These are phyloP conservation scores for Metarhizium rileyi DNA, from an alignment of 2,329 filamentous ascomycete species.

Conservation along the genomic window DNA sequence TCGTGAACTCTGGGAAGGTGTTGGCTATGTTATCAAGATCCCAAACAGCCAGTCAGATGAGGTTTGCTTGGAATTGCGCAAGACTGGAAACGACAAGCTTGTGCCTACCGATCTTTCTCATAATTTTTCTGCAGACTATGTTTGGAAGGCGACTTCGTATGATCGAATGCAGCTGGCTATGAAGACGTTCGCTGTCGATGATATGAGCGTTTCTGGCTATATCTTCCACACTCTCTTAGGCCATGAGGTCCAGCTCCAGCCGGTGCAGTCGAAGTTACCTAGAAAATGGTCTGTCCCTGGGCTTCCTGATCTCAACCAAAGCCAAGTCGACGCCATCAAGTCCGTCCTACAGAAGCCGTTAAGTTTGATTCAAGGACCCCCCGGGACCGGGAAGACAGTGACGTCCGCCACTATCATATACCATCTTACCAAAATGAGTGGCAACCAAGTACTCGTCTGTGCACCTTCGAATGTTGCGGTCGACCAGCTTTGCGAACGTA, in stretches of 20 bases:
- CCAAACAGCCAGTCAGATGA: constrained; percentile 99
- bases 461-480: constrained; percentile 97
- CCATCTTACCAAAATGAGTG: constrained; percentile 90
- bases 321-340: constrained; percentile 94
- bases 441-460: constrained; percentile 89
- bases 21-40: constrained; percentile 98
- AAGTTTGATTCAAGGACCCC: constrained; percentile 92
- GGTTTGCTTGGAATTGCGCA: constrained; percentile 87
- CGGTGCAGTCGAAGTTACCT: constrained; percentile 90
- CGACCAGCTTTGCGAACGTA: constrained; percentile 94
- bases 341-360: constrained; percentile 88
- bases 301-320: constrained; percentile 87
- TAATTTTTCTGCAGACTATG: constrained; percentile 97
- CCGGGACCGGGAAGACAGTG: constrained; percentile 95
- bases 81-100: constrained; percentile 90
- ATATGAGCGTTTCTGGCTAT: constrained; percentile 96
- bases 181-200: constrained; percentile 97
- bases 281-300: constrained; percentile 96
- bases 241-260: constrained; percentile 86
- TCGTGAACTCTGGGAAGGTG: constrained; percentile 87
- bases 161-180: constrained; percentile 98
- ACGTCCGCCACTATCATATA: constrained; percentile 99
- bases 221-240: constrained; percentile 96
- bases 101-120: constrained; percentile 94
- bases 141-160: constrained; percentile 99